phyloP scores from a whole-genome alignment of 306 rosid genomes.

The Trifolium fragiferum region DNA sequence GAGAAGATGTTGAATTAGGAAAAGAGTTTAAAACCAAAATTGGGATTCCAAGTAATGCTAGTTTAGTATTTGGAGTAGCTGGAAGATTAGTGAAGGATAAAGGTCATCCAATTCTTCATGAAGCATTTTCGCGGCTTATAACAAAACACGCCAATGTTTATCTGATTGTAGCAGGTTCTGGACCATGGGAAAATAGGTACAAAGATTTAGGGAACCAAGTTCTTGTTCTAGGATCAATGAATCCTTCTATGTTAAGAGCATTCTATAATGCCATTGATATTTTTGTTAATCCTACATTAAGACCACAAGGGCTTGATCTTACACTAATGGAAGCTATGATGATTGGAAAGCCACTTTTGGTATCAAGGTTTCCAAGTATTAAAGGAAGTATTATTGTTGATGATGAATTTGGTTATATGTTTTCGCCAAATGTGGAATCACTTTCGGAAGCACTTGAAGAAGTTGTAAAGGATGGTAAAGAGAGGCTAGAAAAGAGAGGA shows the following conservation, averaged over 20 bases:
- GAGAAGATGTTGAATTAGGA: constrained; percentile 59
- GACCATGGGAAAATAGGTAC: constrained; percentile 86
- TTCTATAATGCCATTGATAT: constrained; percentile 84
- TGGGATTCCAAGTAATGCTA: constrained; percentile 72
- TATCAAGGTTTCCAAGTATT: constrained; percentile 88
- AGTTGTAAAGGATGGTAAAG: constrained; percentile 71
- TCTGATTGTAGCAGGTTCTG: constrained; percentile 86
- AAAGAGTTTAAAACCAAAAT: constrained; percentile 57
- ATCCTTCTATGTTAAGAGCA: constrained; percentile 62
- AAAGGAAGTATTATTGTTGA: constrained; percentile 83
- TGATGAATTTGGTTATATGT: constrained; percentile 81
- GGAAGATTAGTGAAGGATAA: constrained; percentile 94
- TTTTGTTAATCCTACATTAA: constrained; percentile 85
- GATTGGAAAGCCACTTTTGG: constrained; percentile 87
- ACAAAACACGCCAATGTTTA: constrained; percentile 60
- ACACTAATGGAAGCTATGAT: constrained; percentile 97
- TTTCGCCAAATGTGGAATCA: constrained; percentile 88
- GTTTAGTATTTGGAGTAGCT: constrained; percentile 85
- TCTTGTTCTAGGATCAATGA: constrained; percentile 85
- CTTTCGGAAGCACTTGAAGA: constrained; percentile 65
- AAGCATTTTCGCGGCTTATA: constrained; percentile 72
- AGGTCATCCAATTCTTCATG: constrained; percentile 87
- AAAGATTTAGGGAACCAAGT: constrained; percentile 75
- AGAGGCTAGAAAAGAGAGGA: constrained; percentile 69
- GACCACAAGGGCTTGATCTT: constrained; percentile 95